These are phyloP conservation scores for Multifurca ochricompacta DNA, from an alignment of 768 basidiomycete genomes.

Conservation along the genomic window DNA sequence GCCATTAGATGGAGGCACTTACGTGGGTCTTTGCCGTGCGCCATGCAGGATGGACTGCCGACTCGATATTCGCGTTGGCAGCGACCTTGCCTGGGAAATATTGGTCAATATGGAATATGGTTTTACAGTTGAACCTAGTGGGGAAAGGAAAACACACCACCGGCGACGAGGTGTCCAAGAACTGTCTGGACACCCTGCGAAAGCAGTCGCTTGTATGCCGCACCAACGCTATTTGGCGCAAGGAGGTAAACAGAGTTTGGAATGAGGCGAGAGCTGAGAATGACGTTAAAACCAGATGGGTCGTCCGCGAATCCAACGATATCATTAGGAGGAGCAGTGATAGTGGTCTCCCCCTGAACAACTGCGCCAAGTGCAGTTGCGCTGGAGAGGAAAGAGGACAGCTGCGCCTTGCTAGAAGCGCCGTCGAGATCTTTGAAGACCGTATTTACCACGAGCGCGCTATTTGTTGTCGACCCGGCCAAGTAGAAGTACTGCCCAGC, in stretches of 20 bases:
- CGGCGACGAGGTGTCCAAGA: constrained; percentile 7
- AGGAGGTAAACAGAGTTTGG: not conserved
- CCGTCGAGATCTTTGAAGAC: constrained; percentile 21
- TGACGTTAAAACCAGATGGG: constrained; percentile 1
- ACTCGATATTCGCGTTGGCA: constrained; percentile 28
- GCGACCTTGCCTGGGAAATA: constrained; percentile 29
- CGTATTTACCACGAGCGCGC: constrained; percentile 12
- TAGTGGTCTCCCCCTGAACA: constrained; percentile 5
- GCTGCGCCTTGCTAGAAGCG: constrained; percentile 15
- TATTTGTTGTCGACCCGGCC: constrained; percentile 10
- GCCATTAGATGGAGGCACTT: not conserved
- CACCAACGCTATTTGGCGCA: constrained; percentile 6
- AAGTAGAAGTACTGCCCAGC: constrained; percentile 27
- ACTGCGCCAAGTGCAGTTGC: constrained; percentile 19
- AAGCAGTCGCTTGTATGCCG: constrained; percentile 7
- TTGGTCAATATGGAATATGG: not conserved
- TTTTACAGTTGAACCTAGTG: too few relatives aligned
- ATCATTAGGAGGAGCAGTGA: constrained; percentile 1
- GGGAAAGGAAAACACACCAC: not conserved
- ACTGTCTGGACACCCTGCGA: not conserved
- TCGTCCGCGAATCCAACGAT: constrained; percentile 13
- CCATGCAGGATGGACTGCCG: constrained; percentile 32
- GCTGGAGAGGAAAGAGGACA: constrained; percentile 9
- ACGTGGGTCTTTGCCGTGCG: constrained; percentile 33
- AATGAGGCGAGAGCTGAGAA: constrained; percentile 18